phyloP scores from a whole-genome alignment of 108 stramenopile genomes.

The Bacterosira constricta region DNA sequence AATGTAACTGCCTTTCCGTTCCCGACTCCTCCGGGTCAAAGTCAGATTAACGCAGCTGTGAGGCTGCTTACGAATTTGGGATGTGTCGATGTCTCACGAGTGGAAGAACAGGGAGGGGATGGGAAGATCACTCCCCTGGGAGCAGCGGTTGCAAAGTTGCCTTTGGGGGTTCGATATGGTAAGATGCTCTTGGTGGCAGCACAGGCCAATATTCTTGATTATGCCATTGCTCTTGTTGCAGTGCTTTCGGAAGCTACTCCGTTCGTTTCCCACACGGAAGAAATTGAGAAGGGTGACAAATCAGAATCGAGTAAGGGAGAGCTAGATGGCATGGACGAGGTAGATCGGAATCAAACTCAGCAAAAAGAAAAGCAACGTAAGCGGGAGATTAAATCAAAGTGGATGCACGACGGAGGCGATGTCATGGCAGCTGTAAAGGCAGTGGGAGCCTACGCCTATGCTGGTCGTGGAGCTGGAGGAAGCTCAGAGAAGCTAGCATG shows the following conservation, averaged over 20 bases:
- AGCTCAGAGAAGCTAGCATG: constrained; percentile 67
- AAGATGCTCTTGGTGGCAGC: constrained; percentile 91
- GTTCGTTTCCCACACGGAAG: constrained; percentile 53
- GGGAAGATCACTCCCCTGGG: constrained; percentile 80
- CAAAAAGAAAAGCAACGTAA: constrained; percentile 38
- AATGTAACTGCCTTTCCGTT: constrained; percentile 83
- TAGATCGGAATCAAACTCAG: constrained; percentile 52
- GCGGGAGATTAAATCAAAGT: constrained; percentile 50
- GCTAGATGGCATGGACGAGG: constrained; percentile 51
- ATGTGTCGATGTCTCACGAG: constrained; percentile 68
- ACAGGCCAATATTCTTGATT: constrained; percentile 84
- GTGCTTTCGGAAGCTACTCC: constrained; percentile 79
- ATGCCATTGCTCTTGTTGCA: constrained; percentile 79
- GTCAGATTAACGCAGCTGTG: constrained; percentile 74
- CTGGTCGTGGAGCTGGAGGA: constrained; percentile 83
- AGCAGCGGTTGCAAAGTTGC: constrained; percentile 77
- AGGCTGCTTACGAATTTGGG: constrained; percentile 80
- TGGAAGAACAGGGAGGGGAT: constrained; percentile 76
- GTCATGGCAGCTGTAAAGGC: constrained; percentile 79
- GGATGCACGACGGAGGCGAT: constrained; percentile 83
- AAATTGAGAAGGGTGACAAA: constrained; percentile 30
- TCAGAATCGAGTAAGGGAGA: constrained; percentile 31
- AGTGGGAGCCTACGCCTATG: constrained; percentile 82
- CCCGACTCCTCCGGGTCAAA: constrained; percentile 72
- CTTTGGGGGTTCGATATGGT: constrained; percentile 83